Evolutionary conservation across 768 basidiomycete species (phyloP).

Genomic region (Lactarius indigo): DNA sequence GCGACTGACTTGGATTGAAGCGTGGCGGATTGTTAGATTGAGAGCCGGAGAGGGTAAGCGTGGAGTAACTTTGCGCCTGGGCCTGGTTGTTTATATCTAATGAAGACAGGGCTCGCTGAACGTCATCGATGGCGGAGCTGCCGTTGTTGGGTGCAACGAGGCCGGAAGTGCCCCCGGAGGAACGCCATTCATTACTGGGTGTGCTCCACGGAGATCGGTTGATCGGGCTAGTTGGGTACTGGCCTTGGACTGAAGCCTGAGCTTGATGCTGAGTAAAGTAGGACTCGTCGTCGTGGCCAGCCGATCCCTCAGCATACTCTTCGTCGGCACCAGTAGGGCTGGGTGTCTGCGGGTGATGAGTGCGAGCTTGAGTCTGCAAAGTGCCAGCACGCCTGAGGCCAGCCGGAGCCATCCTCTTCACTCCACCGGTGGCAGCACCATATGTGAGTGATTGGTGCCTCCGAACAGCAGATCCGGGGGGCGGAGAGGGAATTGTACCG

Average conservation of each 20-base stretch:
- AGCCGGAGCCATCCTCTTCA: slow-evolving; percentile 43
- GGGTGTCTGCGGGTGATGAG: slow-evolving; percentile 36
- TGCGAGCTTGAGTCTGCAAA: slow-evolving; percentile 48
- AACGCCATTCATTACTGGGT: slow-evolving; percentile 59
- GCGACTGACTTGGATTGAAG: slow-evolving; percentile 45
- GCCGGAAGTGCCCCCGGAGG: slow-evolving; percentile 35
- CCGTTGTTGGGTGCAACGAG: slow-evolving; percentile 28
- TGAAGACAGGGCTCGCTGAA: slow-evolving; percentile 66
- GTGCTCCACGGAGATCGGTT: slow-evolving; percentile 65
- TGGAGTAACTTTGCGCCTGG: slow-evolving; percentile 33
- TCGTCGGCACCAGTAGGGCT: slow-evolving; percentile 55
- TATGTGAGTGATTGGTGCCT: slow-evolving; percentile 79
- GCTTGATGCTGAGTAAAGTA: slow-evolving; percentile 38
- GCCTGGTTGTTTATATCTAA: slow-evolving; percentile 53
- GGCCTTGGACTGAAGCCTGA: slow-evolving; percentile 31
- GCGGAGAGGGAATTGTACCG: slow-evolving; percentile 60
- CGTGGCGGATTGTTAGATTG: slow-evolving; percentile 66
- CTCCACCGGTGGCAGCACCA: slow-evolving; percentile 50
- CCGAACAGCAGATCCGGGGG: slow-evolving; percentile 54
- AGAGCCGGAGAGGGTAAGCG: slow-evolving; percentile 35
- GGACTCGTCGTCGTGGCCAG: slow-evolving; percentile 54
- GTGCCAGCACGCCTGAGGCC: slow-evolving; percentile 77
- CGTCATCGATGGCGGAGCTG: slow-evolving; percentile 60
- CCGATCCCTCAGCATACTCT: slow-evolving; percentile 53
- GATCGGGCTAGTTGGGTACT: slow-evolving; percentile 52